phyloP scores from a whole-genome alignment of 2,329 filamentous ascomycete genomes.

The Teratosphaeriaceae sp. region DNA sequence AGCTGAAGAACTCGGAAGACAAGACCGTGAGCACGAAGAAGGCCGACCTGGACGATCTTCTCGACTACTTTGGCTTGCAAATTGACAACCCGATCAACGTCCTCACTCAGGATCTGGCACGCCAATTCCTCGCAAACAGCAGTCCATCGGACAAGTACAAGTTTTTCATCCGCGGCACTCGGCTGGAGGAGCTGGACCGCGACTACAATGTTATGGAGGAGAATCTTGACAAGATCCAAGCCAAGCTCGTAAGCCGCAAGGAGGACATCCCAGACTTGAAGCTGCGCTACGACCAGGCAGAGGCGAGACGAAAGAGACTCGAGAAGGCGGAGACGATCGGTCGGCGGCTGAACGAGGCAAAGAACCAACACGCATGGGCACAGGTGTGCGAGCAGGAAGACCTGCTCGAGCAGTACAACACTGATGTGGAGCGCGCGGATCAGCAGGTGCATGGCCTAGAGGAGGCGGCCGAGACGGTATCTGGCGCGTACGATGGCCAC shows the following conservation, averaged over 20 bases:
- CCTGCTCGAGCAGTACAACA: constrained; percentile 22
- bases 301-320: constrained; percentile 57
- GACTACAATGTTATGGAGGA: constrained; percentile 84
- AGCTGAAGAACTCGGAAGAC: constrained; percentile 67
- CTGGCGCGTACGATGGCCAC: constrained; percentile 38
- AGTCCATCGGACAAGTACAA: constrained; percentile 83
- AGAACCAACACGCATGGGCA: constrained; percentile 73
- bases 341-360: constrained; percentile 51
- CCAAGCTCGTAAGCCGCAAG: constrained; percentile 54
- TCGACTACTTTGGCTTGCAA: constrained; percentile 87
- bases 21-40: constrained; percentile 75
- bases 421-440: constrained; percentile 29
- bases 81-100: constrained; percentile 97
- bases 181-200: constrained; percentile 83
- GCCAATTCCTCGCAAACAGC: constrained; percentile 85
- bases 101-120: constrained; percentile 88
- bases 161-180: constrained; percentile 91
- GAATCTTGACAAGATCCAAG: constrained; percentile 64
- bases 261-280: constrained; percentile 60
- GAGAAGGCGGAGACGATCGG: constrained; percentile 61
- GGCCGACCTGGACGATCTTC: constrained; percentile 81
- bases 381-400: constrained; percentile 73
- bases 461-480: constrained; percentile 38
- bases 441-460: constrained; percentile 41
- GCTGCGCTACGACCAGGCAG: constrained; percentile 53